These are phyloP conservation scores for Phytophthora colocasiae DNA, from an alignment of 352 stramenopile species.

Conservation along the genomic window DNA sequence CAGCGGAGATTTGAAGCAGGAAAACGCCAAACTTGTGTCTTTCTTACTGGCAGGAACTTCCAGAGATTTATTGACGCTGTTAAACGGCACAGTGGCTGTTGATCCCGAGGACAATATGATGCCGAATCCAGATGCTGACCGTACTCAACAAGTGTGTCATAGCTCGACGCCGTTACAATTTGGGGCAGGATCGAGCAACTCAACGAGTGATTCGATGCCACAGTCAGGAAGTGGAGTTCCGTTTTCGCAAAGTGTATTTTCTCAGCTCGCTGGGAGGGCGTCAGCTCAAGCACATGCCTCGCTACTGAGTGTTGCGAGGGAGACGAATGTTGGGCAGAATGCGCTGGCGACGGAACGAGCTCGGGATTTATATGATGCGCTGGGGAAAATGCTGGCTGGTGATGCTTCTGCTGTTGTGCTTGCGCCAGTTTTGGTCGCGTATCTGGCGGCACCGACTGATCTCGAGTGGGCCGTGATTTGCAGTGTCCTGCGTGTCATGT, in stretches of 20 bases:
- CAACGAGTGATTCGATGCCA: slow-evolving; percentile 36
- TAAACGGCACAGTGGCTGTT: slow-evolving; percentile 32
- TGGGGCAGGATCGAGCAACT: slow-evolving; percentile 25
- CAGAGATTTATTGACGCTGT: slow-evolving; percentile 37
- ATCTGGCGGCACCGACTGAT: slow-evolving; percentile 49
- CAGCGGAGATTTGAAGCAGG: slow-evolving; percentile 26
- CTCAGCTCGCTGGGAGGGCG: slow-evolving; percentile 49
- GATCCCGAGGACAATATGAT: not conserved
- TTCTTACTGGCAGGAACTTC: slow-evolving; percentile 47
- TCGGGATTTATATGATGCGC: slow-evolving; percentile 55
- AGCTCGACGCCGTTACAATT: slow-evolving; percentile 32
- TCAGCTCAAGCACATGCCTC: slow-evolving; percentile 48
- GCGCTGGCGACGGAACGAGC: slow-evolving; percentile 44
- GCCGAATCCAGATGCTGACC: slow-evolving; percentile 16
- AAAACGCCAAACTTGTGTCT: slow-evolving; percentile 52
- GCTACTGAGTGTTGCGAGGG: slow-evolving; percentile 41
- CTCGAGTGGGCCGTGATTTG: slow-evolving; percentile 46
- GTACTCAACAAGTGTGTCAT: slow-evolving; percentile 25
- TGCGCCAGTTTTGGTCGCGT: slow-evolving; percentile 59
- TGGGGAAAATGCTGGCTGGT: slow-evolving; percentile 61
- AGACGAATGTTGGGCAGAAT: slow-evolving; percentile 44
- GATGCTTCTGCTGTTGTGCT: slow-evolving; percentile 51
- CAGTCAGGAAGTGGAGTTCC: slow-evolving; percentile 22
- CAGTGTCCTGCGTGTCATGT: slow-evolving; percentile 62
- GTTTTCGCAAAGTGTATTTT: slow-evolving; percentile 71